Percentiles rank a stretch among this genome's conserved stretches.
phyloP scores from a whole-genome alignment of 352 stramenopile species.

The Pythium dissotocum region DNA sequence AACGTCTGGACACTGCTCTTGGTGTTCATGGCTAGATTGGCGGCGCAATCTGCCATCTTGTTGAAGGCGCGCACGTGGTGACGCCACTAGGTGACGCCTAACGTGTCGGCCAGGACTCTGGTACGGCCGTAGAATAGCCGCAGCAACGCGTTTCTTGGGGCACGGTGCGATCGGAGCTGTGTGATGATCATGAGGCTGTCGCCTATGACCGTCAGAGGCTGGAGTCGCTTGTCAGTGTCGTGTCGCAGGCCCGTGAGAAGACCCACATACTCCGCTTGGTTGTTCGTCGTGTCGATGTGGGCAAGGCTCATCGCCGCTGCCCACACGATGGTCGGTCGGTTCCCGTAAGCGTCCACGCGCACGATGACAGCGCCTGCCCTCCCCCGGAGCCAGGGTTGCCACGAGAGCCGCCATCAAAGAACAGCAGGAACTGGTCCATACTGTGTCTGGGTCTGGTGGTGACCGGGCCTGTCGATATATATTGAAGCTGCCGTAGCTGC shows the following conservation, averaged over 20 bases:
- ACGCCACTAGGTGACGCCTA: neutral
- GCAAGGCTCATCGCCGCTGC: constrained; percentile 1
- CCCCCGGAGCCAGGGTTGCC: constrained; percentile 15
- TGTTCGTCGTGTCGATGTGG: constrained; percentile 1
- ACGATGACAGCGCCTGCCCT: constrained; percentile 1
- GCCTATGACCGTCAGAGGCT: constrained; percentile 1
- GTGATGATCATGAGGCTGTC: constrained; percentile 8
- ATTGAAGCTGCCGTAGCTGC: neutral
- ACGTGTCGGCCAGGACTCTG: neutral
- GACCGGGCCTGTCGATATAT: neutral
- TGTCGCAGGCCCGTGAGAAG: neutral
- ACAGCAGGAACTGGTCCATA: constrained; percentile 3
- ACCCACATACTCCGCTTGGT: constrained; percentile 9
- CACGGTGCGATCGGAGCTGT: neutral
- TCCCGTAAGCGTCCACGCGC: neutral
- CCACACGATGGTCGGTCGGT: neutral
- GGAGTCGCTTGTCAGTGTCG: neutral
- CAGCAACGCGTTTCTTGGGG: neutral
- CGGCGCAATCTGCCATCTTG: constrained; percentile 9
- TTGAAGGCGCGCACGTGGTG: constrained; percentile 8
- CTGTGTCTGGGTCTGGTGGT: neutral
- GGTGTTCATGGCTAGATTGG: constrained; percentile 11
- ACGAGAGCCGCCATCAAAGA: constrained; percentile 15
- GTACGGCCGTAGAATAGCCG: neutral
- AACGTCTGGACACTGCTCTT: neutral